These are phyloP conservation scores for Cutaneotrichosporon dermatis DNA, from an alignment of 1,284 basidiomycete species.

Conservation along the genomic window DNA sequence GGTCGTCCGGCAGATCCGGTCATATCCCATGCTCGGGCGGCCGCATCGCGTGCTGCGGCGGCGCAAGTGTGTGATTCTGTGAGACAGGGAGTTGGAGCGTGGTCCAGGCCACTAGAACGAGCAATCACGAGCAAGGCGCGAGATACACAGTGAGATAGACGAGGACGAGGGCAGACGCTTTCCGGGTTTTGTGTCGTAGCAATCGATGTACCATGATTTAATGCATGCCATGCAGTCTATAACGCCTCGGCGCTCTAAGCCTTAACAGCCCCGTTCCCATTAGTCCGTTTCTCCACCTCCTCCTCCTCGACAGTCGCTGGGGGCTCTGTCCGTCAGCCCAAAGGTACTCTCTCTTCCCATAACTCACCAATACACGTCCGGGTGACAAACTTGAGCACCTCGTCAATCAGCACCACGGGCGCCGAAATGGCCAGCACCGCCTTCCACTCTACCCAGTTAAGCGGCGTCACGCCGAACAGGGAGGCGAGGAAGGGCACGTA, in stretches of 20 bases:
- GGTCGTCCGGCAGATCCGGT: slow-evolving; percentile 30
- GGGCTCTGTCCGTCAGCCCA: background rate
- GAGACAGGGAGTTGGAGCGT: too few relatives aligned
- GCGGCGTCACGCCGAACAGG: slow-evolving; percentile 85
- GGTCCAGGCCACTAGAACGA: too few relatives aligned
- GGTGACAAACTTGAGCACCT: slow-evolving; percentile 66
- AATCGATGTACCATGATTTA: too few relatives aligned
- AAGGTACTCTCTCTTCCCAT: too few relatives aligned
- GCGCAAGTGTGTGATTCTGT: slow-evolving; percentile 28
- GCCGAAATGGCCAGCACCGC: slow-evolving; percentile 85
- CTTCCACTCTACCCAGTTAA: slow-evolving; percentile 90
- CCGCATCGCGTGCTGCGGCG: slow-evolving; percentile 3
- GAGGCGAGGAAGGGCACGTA: slow-evolving; percentile 91
- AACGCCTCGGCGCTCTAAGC: too few relatives aligned
- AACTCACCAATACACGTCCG: slow-evolving; percentile 14
- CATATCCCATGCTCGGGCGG: background rate
- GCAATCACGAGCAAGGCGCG: too few relatives aligned
- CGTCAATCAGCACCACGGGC: slow-evolving; percentile 87
- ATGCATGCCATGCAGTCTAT: too few relatives aligned
- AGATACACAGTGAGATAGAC: too few relatives aligned
- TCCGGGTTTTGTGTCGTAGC: too few relatives aligned
- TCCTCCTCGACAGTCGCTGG: background rate
- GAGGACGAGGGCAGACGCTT: too few relatives aligned
- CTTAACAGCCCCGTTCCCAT: too few relatives aligned
- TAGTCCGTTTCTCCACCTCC: too few relatives aligned